Percentiles rank a stretch among this genome's conserved stretches.
phyloP scores from a whole-genome alignment of 345 rosid genomes.

The Eucalyptus cloeziana region DNA sequence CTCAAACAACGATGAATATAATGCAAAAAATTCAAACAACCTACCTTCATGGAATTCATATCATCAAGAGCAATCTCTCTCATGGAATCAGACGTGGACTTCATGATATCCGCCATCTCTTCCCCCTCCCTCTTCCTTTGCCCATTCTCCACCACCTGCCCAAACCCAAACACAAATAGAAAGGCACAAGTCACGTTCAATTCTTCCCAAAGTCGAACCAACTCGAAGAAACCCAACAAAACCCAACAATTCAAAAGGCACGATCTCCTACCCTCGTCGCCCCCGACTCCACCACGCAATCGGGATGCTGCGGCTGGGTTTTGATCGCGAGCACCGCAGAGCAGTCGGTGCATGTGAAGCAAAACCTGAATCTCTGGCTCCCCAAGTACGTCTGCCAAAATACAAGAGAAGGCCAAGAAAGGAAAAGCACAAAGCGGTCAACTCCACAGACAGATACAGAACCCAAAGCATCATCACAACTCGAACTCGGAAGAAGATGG shows the following conservation, averaged over 20 bases:
- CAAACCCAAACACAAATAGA: not conserved
- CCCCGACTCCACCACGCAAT: conserved; percentile 82
- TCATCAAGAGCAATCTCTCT: too few species aligned
- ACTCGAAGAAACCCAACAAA: not conserved
- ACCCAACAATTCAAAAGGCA: not conserved
- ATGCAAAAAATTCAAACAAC: too few species aligned
- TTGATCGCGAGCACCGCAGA: conserved; percentile 79
- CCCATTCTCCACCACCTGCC: not conserved
- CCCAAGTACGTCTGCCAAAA: conserved; percentile 71
- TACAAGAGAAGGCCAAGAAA: not conserved
- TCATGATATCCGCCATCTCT: not conserved
- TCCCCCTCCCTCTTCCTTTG: not conserved
- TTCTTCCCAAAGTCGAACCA: not conserved
- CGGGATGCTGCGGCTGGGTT: conserved; percentile 93
- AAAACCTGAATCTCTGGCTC: conserved; percentile 77
- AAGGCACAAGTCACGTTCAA: not conserved
- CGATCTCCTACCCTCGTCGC: conserved; percentile 7
- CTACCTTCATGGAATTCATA: too few species aligned
- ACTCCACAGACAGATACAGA: not conserved
- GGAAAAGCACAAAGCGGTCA: too few species aligned
- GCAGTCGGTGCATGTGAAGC: conserved; percentile 87
- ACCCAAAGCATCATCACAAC: not conserved
- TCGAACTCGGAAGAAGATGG: not conserved
- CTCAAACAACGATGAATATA: too few species aligned
- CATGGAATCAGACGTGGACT: not conserved